Conservation (phyloP, 352 stramenopile species). For the Phytophthora palmivora region DNA sequence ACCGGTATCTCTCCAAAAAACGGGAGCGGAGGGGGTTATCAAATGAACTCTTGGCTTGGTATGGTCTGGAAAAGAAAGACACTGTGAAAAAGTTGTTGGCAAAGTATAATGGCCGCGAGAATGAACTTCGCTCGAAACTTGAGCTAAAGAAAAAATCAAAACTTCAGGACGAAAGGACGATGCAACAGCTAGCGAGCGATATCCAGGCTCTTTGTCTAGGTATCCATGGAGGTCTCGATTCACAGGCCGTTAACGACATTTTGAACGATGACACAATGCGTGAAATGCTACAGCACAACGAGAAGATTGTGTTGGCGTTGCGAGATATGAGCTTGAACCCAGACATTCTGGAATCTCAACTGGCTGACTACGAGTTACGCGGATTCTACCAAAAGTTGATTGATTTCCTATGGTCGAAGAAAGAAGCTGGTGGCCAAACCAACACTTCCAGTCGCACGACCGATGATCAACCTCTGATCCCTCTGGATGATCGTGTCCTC, state of each 20-base stretch:
- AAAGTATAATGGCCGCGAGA: slow-evolving; percentile 52
- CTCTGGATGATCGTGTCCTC: slow-evolving; percentile 53
- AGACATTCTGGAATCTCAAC: slow-evolving; percentile 50
- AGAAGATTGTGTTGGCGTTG: slow-evolving; percentile 57
- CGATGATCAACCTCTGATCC: neutral
- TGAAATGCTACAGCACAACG: slow-evolving; percentile 42
- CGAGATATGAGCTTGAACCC: slow-evolving; percentile 78
- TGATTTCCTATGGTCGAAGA: slow-evolving; percentile 38
- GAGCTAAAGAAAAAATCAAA: slow-evolving; percentile 36
- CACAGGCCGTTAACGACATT: slow-evolving; percentile 56
- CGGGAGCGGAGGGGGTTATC: slow-evolving; percentile 35
- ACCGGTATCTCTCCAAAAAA: slow-evolving; percentile 39
- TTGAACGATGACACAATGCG: slow-evolving; percentile 57
- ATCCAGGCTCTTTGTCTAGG: slow-evolving; percentile 53
- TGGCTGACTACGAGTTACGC: slow-evolving; percentile 50
- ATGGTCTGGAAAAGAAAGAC: slow-evolving; percentile 34
- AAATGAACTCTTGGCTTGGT: slow-evolving; percentile 52
- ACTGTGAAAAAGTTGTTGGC: slow-evolving; percentile 48
- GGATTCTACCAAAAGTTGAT: slow-evolving; percentile 68
- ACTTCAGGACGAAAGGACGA: slow-evolving; percentile 27
- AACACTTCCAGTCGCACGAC: neutral
- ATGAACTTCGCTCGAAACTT: slow-evolving; percentile 50
- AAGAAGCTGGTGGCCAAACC: slow-evolving; percentile 6
- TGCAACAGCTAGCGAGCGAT: slow-evolving; percentile 45
- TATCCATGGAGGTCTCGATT: slow-evolving; percentile 37